Base-by-base conservation (phyloP, 768 basidiomycete species). In the Leccinum imitatum region DNA sequence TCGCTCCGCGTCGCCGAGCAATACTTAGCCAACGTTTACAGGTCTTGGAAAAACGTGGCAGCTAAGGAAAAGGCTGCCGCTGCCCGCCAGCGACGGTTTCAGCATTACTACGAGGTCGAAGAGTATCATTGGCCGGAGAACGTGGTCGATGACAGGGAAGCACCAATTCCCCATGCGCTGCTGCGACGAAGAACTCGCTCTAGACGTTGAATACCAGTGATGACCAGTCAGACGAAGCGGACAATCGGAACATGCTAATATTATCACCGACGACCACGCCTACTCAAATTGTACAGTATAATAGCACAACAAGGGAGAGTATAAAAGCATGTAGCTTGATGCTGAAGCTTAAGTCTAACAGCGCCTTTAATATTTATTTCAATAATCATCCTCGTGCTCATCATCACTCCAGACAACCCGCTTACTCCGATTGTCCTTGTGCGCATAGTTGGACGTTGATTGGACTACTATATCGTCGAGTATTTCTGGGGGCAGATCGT, bases 381-480 rank as follows among this genome's bases (percentile, higher is more conserved):
- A 71, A 39, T 63, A 70, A 53, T 60, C 60, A 54, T 67, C 63
- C 17, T 71, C 68, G n/a, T 54, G 65, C 19, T 71, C 73, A 37
- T 74, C 69, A 37, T 68, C 74, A 44, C 63, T 67, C 11, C 63
- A 58, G 17, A 44, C 21, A 35, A 67, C 65, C 30, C 70, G 61
- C 50, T 61, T 53, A 50, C 59, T 64, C 59, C 60, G 59, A 52
- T 51, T 73, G 35, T 63, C 62, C 53, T 62, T 69, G 56, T 58
- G 47, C 3, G 53, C 50, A 59, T 70, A 75, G 44, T 53, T 74
- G 25, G 80, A 77, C 51, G 82, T 76, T 11, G 79, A 77, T 53
- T 77, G 81, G 2, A 78, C 77, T 54, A 91, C 83, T 41, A 91
- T 82, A 67, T 88, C 87, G 60, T 89, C 87, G 37, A 91, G 74